phyloP scores from a whole-genome alignment of 164 flowering plant genomes.

The Magnolia sinica region DNA sequence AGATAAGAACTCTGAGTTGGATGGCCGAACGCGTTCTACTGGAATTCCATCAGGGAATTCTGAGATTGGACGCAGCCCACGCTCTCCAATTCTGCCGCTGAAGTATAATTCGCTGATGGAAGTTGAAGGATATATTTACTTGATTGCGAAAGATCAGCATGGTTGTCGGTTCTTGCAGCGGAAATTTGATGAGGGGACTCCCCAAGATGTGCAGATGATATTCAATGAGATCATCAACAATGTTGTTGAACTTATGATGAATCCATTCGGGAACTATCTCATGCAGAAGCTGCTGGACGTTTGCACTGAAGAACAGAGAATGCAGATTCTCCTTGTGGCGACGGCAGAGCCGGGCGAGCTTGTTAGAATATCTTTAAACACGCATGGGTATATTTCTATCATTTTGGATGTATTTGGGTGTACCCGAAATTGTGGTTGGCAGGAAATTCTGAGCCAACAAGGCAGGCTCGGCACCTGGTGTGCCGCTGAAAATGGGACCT shows the following conservation, averaged over 20 bases:
- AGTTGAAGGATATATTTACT: slow-evolving; percentile 42
- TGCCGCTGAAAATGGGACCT: too few relatives aligned
- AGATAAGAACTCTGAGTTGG: slow-evolving; percentile 24
- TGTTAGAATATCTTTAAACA: slow-evolving; percentile 59
- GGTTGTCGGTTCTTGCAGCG: slow-evolving; percentile 75
- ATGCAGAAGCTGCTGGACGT: slow-evolving; percentile 79
- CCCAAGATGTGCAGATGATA: slow-evolving; percentile 45
- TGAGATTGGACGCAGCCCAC: slow-evolving; percentile 18
- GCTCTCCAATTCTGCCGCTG: slow-evolving; percentile 23
- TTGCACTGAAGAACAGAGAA: slow-evolving; percentile 70
- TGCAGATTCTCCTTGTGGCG: slow-evolving; percentile 43
- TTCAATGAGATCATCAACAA: slow-evolving; percentile 59
- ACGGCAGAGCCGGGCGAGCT: slow-evolving; percentile 53
- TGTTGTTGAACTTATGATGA: slow-evolving; percentile 67
- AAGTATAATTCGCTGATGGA: slow-evolving; percentile 37
- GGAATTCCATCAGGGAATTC: slow-evolving; percentile 7
- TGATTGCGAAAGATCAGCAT: slow-evolving; percentile 70
- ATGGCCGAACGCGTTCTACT: slow-evolving; percentile 10
- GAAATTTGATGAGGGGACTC: slow-evolving; percentile 56
- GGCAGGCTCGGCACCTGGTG: too few relatives aligned
- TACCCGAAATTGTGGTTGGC: too few relatives aligned
- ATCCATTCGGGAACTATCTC: slow-evolving; percentile 91
- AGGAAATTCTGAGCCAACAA: too few relatives aligned
- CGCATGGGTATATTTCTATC: slow-evolving; percentile 59
- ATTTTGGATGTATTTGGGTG: background rate